Evolutionary conservation across 176 grass and related monocot species (phyloP), one percentile per base, ranked within the genome.

Genomic region (Dactylis glomerata): DNA sequence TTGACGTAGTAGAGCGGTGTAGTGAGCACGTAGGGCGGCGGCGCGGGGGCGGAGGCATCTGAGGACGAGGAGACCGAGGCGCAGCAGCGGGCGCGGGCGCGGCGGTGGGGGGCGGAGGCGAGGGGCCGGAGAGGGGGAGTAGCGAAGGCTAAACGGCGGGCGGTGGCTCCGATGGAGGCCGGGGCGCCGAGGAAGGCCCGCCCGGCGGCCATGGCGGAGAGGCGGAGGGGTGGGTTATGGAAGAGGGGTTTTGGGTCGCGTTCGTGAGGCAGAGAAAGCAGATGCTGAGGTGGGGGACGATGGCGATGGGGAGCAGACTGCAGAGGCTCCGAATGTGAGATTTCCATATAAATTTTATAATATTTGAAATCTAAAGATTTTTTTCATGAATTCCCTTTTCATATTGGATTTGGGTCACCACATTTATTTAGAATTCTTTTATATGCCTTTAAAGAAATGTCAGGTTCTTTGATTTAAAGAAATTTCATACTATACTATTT

Each of bases 1-100:
- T 98, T 98, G 72, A 98, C 96, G 55, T 98, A 95, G 87, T 98
- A 98, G 36, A 98, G 96, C 28, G 96, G 96, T 23, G 93, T 98
- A 34, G 96, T 98, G 52, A 98, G 85, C 33, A 98, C 87, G 61
- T 95, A 95, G 11, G 83, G 68, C 64, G 68, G 72, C 82, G 26
- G 58, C 38, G 72, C 40, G 27, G 51, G 22, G 19, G 82, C 14
- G 64, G 69, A 7, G 56, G 80, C 86, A 62, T 87, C 76, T 51
- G 78, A 45, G 42, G 82, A 64, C 8, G 89, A 77, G 45, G 92
- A 86, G 66, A 75, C 20, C 31, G 83, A 74, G 61, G 83, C 75
- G 67, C 72, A 37, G 68, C 79, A 89, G 67, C 65, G 73, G 44
- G 81, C 51, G 68, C 82, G 74, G 69, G 16, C 50, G 27, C 80